Base-by-base conservation (phyloP, 768 basidiomycete genomes). In the Lenzites betulinus region DNA sequence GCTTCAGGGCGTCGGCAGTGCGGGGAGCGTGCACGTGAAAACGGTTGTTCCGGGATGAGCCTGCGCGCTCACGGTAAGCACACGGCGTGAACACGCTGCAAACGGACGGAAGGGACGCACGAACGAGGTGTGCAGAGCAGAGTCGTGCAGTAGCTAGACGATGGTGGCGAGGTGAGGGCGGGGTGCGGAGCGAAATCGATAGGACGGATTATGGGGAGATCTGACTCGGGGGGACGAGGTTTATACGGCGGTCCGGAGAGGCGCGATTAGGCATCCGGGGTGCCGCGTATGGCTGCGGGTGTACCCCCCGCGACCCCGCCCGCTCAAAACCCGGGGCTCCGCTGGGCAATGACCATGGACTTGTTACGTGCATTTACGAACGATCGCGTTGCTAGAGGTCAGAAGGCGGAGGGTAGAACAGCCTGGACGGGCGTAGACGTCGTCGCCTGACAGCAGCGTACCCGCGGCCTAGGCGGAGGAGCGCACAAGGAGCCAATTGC, bases 1-100 rank as follows among this genome's bases (percentile, higher is more conserved):
- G 46, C n/a, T n/a, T n/a, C n/a, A n/a, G n/a, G n/a, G n/a, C n/a
- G n/a, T n/a, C 42, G 42, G 55, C 22, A 44, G 50, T 52, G 50
- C 49, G 50, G 55, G 60, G 60, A 26, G 23, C 51, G 38, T 33
- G 44, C 62, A 63, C 62, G 62, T 63, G 62, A 59, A 63, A 51
- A 46, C 52, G 30, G 57, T 23, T 58, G 51, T 63, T 54, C 53
- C 62, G 57, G 48, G n/a, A 42, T 28, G 33, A n/a, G 22, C 51
- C 49, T 62, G 44, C 50, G 39, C 38, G 20, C 56, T 28, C 43
- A 23, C 51, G 61, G 46, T 62, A 44, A 62, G 61, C 56, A 57
- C 30, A 38, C 55, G 55, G 55, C 39, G 36, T 20, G 42, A 36
- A 58, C 35, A 26, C n/a, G 51, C 38, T 46, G 26, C 42, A 53